Evolutionary conservation across 2,329 filamentous ascomycete genomes (phyloP).

Genomic region (Aspergillus latus): DNA sequence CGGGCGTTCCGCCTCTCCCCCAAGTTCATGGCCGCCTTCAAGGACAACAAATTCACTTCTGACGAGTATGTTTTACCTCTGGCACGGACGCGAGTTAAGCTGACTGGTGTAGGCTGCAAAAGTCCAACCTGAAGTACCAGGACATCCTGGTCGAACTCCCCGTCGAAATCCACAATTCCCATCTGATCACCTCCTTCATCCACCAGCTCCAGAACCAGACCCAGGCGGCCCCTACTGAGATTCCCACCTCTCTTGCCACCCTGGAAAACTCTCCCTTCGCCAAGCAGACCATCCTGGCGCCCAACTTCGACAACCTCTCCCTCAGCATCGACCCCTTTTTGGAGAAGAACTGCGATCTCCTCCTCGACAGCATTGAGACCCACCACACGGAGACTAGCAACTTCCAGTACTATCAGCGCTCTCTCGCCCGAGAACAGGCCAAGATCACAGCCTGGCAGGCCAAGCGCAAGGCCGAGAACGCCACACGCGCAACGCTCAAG

Average conservation of each 20-base stretch:
- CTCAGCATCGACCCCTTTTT: conserved; percentile 96
- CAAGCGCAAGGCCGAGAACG: conserved; percentile 96
- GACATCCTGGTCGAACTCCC: conserved; percentile 92
- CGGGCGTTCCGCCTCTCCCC: conserved; percentile 88
- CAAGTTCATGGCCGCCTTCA: conserved; percentile 84
- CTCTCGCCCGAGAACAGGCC: conserved; percentile 86
- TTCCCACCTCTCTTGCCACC: conserved; percentile 76
- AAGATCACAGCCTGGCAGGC: conserved; percentile 97
- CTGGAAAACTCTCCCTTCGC: conserved; percentile 64
- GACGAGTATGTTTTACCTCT: conserved; percentile 68
- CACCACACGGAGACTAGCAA: conserved; percentile 99
- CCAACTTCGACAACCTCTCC: conserved; percentile 86
- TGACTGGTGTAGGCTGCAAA: conserved; percentile 69
- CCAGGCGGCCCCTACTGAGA: conserved; percentile 65
- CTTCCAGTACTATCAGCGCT: conserved; percentile 95
- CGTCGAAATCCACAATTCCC: conserved; percentile 90
- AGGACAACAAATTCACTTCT: conserved; percentile 96
- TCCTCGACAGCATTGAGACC: conserved; percentile 93
- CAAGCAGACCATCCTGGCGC: conserved; percentile 68
- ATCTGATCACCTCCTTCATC: conserved; percentile 91
- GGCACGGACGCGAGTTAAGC: conserved; percentile 12
- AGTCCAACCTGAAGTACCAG: conserved; percentile 88
- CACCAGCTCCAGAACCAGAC: conserved; percentile 79
- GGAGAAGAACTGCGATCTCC: conserved; percentile 95
- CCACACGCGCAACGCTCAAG: conserved; percentile 78